Conservation (phyloP, 208 protist genomes). For the Acanthamoeba triangularis region DNA sequence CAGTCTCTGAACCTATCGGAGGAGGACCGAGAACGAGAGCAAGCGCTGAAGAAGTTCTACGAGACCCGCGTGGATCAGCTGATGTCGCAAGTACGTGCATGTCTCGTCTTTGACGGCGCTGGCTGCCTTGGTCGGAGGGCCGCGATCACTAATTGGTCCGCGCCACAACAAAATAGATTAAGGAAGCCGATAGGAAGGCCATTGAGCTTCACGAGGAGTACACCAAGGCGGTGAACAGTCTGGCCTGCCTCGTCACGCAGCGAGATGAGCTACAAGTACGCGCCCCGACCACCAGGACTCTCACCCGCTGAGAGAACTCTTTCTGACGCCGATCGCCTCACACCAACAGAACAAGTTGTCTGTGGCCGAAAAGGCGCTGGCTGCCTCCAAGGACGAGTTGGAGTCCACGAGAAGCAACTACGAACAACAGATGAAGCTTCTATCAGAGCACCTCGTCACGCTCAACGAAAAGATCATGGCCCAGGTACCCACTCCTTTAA, state of each 20-base stretch:
- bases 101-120: not conserved
- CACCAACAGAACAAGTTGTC: not conserved
- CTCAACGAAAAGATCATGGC: slow-evolving; percentile 73
- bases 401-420: slow-evolving; percentile 16
- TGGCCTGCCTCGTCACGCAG: not conserved
- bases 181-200: slow-evolving; percentile 45
- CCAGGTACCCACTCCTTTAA: not conserved
- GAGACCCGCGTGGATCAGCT: slow-evolving; percentile 33
- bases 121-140: not conserved
- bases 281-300: not conserved
- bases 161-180: not conserved
- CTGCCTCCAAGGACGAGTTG: slow-evolving; percentile 56
- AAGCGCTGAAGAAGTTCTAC: slow-evolving; percentile 67
- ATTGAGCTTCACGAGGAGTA: slow-evolving; percentile 61
- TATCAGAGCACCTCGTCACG: slow-evolving; percentile 60
- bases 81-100: not conserved
- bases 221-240: slow-evolving; percentile 47
- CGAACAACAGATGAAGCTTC: slow-evolving; percentile 49
- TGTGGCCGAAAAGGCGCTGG: slow-evolving; percentile 50
- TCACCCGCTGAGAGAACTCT: not conserved
- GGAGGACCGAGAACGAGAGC: slow-evolving; percentile 51
- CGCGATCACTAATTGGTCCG: not conserved
- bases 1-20: slow-evolving; percentile 41
- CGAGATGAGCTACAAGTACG: slow-evolving; percentile 48
- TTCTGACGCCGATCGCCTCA: not conserved